Evolutionary conservation across 768 basidiomycete genomes (phyloP).

Genomic region (Agaricus blazei): DNA sequence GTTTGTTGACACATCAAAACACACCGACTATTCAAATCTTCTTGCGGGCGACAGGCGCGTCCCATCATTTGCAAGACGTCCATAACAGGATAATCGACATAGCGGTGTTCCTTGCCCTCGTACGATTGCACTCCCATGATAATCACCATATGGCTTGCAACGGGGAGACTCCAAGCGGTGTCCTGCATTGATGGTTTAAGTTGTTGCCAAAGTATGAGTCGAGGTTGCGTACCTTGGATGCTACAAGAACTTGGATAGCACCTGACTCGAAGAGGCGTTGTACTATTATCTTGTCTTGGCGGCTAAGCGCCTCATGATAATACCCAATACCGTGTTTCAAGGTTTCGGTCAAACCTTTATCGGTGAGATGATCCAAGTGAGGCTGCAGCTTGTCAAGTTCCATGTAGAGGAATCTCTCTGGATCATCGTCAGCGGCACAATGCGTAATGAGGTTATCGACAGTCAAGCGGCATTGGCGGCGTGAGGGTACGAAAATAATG

Average conservation of each 20-base stretch:
- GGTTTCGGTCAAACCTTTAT: constrained; percentile 70
- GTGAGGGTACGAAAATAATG: constrained; percentile 88
- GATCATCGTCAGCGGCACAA: constrained; percentile 81
- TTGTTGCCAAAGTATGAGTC: background rate
- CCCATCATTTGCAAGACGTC: constrained; percentile 99
- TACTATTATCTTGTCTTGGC: constrained; percentile 92
- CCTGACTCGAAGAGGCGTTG: constrained; percentile 90
- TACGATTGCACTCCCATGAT: constrained; percentile 99
- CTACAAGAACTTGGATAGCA: constrained; percentile 91
- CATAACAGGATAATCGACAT: constrained; percentile 97
- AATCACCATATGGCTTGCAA: constrained; percentile 95
- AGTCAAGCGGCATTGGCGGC: constrained; percentile 90
- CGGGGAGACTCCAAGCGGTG: constrained; percentile 92
- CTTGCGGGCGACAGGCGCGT: constrained; percentile 85
- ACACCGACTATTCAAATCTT: constrained; percentile 89
- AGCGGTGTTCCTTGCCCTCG: constrained; percentile 97
- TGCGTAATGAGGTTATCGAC: constrained; percentile 89
- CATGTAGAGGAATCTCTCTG: constrained; percentile 85
- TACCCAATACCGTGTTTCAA: constrained; percentile 90
- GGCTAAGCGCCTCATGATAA: constrained; percentile 90
- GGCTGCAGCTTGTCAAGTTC: constrained; percentile 59
- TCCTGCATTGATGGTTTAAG: constrained; percentile 47
- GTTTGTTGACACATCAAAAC: constrained; percentile 98
- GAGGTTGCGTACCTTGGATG: constrained; percentile 67
- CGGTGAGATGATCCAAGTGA: constrained; percentile 81